phyloP scores from a whole-genome alignment of 2,329 filamentous ascomycete genomes.

The Botrytis byssoidea region DNA sequence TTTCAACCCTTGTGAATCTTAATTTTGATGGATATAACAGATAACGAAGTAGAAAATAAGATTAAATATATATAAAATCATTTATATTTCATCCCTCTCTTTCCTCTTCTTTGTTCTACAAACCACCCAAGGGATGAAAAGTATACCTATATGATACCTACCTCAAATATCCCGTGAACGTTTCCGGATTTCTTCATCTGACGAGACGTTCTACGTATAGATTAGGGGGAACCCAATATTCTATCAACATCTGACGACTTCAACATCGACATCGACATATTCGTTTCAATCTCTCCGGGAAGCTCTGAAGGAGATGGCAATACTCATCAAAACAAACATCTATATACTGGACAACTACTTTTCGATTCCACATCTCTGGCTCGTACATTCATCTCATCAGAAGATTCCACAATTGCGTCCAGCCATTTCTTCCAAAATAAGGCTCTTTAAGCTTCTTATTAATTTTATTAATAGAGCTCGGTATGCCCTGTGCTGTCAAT shows the following conservation, averaged over 20 bases:
- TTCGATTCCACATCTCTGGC: not conserved
- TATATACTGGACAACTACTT: not conserved
- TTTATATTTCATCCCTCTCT: not conserved
- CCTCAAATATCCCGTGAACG: not conserved
- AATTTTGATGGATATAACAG: not conserved
- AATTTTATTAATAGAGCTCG: slow-evolving; percentile 5
- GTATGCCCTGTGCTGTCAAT: not conserved
- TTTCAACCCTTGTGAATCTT: not conserved
- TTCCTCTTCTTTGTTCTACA: not conserved
- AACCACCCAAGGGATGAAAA: not conserved
- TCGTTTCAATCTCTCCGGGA: not conserved
- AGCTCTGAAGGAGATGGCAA: not conserved
- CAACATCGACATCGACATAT: too few relatives aligned
- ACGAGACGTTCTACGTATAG: not conserved
- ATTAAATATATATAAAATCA: not conserved
- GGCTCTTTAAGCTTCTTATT: not conserved
- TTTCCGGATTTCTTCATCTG: slow-evolving; percentile 2
- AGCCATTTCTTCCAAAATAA: not conserved
- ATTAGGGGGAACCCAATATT: not conserved
- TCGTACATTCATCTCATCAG: not conserved
- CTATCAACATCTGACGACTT: not conserved
- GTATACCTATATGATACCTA: not conserved
- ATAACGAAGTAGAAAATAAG: not conserved
- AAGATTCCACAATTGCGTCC: not conserved
- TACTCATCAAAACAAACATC: not conserved